Percentiles rank a stretch among this genome's conserved stretches.
phyloP scores from a whole-genome alignment of 441 rosid genomes.

The Erodium moschatum region DNA sequence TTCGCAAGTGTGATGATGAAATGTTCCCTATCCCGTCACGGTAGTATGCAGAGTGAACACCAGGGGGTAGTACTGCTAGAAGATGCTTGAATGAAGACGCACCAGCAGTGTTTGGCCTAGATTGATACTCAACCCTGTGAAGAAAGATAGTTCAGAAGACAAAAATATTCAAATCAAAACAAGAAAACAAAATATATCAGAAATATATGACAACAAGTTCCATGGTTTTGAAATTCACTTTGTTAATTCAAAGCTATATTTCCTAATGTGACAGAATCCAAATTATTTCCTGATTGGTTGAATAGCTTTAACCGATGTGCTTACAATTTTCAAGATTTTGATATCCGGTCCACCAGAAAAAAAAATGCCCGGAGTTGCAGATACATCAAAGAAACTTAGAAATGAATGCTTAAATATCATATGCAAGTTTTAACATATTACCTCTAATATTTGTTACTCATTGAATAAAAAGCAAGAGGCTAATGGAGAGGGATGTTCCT shows the following conservation, averaged over 20 bases:
- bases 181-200: not conserved
- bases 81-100: conserved; percentile 70
- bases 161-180: conserved; percentile 9
- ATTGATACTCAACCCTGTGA: conserved; percentile 93
- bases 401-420: not conserved
- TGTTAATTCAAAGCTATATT: not conserved
- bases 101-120: conserved; percentile 53
- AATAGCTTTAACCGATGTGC: not conserved
- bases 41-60: conserved; percentile 89
- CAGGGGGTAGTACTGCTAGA: conserved; percentile 78
- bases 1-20: conserved; percentile 80
- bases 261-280: not conserved
- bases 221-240: not conserved
- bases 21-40: conserved; percentile 93
- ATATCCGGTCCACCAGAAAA: not conserved
- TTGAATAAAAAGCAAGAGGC: not conserved
- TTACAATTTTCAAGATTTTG: not conserved
- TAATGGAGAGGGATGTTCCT: too few relatives aligned
- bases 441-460: not conserved
- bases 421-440: not conserved
- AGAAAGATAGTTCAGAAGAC: conserved; percentile 19
- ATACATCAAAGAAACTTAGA: not conserved
- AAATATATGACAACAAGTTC: not conserved
- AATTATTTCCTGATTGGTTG: not conserved
- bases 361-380: not conserved